Conservation (phyloP, 2,329 filamentous ascomycete genomes). For the Epichloe brachyelytri region DNA sequence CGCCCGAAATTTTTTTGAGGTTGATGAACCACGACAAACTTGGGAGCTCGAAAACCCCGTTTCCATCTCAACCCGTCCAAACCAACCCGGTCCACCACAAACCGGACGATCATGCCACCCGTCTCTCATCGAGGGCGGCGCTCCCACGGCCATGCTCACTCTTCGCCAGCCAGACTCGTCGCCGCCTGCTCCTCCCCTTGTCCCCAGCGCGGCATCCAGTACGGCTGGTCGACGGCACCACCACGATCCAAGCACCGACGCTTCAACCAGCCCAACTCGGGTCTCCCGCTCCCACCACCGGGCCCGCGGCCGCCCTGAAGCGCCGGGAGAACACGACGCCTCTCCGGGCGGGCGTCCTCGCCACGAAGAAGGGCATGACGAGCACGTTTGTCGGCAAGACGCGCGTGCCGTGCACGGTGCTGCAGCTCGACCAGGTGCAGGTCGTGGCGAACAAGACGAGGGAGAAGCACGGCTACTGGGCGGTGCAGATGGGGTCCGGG, state of each 20-base stretch:
- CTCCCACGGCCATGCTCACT: constrained; percentile 23
- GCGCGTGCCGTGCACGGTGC: constrained; percentile 75
- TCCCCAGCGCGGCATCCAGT: constrained; percentile 36
- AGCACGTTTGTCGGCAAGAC: constrained; percentile 70
- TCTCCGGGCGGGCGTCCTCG: constrained; percentile 67
- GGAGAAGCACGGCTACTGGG: constrained; percentile 76
- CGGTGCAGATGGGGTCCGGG: constrained; percentile 78
- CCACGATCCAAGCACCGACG: constrained; percentile 39
- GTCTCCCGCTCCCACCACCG: constrained; percentile 42
- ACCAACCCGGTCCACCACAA: neutral
- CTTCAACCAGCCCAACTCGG: constrained; percentile 46
- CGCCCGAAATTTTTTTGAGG: neutral
- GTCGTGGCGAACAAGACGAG: constrained; percentile 78
- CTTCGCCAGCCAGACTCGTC: constrained; percentile 14
- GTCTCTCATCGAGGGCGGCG: constrained; percentile 31
- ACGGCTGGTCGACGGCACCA: constrained; percentile 48
- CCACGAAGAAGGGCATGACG: constrained; percentile 92
- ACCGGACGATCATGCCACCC: constrained; percentile 27
- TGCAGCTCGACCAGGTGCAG: constrained; percentile 87
- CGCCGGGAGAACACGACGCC: constrained; percentile 47
- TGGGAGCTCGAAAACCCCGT: too few relatives aligned
- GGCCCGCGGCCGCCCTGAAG: constrained; percentile 47
- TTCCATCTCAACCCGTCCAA: too few relatives aligned
- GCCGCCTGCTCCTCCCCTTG: constrained; percentile 32
- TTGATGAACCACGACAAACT: neutral